These are phyloP conservation scores for Phytophthora syringae DNA, from an alignment of 352 stramenopile species.

Conservation along the genomic window DNA sequence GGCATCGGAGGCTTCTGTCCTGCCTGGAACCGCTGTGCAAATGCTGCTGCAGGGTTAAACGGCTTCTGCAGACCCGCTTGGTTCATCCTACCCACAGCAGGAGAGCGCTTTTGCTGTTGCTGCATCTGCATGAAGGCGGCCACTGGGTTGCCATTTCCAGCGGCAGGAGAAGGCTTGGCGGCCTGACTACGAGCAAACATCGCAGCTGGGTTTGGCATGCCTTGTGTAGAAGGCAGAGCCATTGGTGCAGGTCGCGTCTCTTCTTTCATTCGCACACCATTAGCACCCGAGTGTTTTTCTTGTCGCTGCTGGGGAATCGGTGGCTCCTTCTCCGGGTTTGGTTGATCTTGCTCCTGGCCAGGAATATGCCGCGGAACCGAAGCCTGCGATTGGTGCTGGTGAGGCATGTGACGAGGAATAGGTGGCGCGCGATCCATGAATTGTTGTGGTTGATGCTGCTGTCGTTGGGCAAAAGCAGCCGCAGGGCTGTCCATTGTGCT, in stretches of 20 bases:
- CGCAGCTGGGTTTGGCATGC: constrained; percentile 55
- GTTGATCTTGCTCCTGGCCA: constrained; percentile 38
- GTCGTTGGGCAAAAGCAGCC: constrained; percentile 50
- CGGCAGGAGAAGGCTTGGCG: constrained; percentile 26
- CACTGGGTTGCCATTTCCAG: constrained; percentile 45
- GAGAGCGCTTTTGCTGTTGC: constrained; percentile 40
- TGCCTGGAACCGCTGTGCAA: constrained; percentile 62
- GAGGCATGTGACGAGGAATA: constrained; percentile 25
- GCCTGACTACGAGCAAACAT: constrained; percentile 64
- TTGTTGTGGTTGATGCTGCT: constrained; percentile 39
- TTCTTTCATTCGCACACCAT: constrained; percentile 17
- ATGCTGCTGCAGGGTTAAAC: constrained; percentile 60
- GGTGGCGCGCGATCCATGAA: constrained; percentile 25
- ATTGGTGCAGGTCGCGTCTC: constrained; percentile 17
- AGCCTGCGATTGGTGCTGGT: constrained; percentile 22
- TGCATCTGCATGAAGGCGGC: constrained; percentile 66
- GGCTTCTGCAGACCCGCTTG: constrained; percentile 30
- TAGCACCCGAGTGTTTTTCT: constrained; percentile 20
- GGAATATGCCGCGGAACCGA: constrained; percentile 12
- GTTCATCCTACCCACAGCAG: constrained; percentile 16
- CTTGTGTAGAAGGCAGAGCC: constrained; percentile 12
- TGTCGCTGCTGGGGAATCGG: constrained; percentile 23
- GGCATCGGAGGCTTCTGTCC: constrained; percentile 50
- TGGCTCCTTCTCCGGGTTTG: constrained; percentile 37
- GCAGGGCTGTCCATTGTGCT: constrained; percentile 43